Evolutionary conservation across 176 grass and related monocot genomes (phyloP).

Genomic region (Hordeum vulgare): MorexV3_pseudomolecules_assembly NC_058519.1:601556801-601557300

Average conservation of each 20-base stretch:
- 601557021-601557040: not conserved
- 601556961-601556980: not conserved
- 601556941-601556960: too few species aligned
- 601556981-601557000: not conserved
- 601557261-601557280: not conserved
- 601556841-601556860: too few species aligned
- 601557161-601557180: not conserved
- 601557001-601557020: constrained; percentile 24
- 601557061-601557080: not conserved
- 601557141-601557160: not conserved
- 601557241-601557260: not conserved
- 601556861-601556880: not conserved
- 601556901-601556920: not conserved
- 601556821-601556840: too few species aligned
- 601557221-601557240: too few species aligned
- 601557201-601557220: not conserved
- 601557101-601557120: not conserved
- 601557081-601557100: not conserved
- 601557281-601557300: too few species aligned
- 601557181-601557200: not conserved
- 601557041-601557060: not conserved
- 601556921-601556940: too few species aligned
- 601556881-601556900: not conserved
- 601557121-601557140: not conserved
- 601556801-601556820: too few species aligned